phyloP scores from a whole-genome alignment of 768 basidiomycete genomes.

The Naganishia onofrii region DNA sequence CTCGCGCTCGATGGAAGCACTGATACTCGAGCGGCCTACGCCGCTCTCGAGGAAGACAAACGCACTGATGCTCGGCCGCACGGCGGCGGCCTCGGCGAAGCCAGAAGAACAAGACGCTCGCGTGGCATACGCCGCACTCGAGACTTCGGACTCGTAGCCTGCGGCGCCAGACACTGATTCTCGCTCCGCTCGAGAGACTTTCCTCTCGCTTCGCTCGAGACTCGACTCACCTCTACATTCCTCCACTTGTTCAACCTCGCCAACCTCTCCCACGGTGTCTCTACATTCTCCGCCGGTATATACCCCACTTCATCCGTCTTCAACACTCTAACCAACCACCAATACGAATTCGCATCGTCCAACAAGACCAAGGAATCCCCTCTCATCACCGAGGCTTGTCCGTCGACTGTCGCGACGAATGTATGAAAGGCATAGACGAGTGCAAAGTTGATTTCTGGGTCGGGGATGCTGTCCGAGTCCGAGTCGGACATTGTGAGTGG shows the following conservation, averaged over 20 bases:
- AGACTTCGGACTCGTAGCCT: not conserved
- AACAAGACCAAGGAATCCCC: slow-evolving; percentile 93
- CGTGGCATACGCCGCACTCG: too few relatives aligned
- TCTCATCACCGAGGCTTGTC: slow-evolving; percentile 97
- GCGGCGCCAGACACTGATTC: not conserved
- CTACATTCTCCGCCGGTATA: slow-evolving; percentile 98
- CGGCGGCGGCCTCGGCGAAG: too few relatives aligned
- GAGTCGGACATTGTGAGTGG: slow-evolving; percentile 25
- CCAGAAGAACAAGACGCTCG: too few relatives aligned
- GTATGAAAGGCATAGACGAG: slow-evolving; percentile 62
- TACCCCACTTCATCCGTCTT: slow-evolving; percentile 99
- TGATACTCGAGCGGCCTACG: too few relatives aligned
- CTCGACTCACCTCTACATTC: slow-evolving; percentile 78
- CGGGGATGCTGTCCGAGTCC: slow-evolving; percentile 47
- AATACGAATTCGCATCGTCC: slow-evolving; percentile 98
- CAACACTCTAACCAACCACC: slow-evolving; percentile 98
- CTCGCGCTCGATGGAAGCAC: too few relatives aligned
- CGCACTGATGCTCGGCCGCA: too few relatives aligned
- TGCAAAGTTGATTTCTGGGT: slow-evolving; percentile 52
- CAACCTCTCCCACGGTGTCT: slow-evolving; percentile 93
- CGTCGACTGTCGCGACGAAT: slow-evolving; percentile 96
- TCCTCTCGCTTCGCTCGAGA: too few relatives aligned
- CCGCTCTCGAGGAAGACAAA: too few relatives aligned
- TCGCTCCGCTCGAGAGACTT: slow-evolving; percentile 7
- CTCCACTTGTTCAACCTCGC: slow-evolving; percentile 94